A percentile compares a stretch with the other conserved stretches of the same genome.
These are phyloP conservation scores for Trichosporon ovoides DNA, from an alignment of 1,284 basidiomycete genomes.

Conservation along the genomic window DNA sequence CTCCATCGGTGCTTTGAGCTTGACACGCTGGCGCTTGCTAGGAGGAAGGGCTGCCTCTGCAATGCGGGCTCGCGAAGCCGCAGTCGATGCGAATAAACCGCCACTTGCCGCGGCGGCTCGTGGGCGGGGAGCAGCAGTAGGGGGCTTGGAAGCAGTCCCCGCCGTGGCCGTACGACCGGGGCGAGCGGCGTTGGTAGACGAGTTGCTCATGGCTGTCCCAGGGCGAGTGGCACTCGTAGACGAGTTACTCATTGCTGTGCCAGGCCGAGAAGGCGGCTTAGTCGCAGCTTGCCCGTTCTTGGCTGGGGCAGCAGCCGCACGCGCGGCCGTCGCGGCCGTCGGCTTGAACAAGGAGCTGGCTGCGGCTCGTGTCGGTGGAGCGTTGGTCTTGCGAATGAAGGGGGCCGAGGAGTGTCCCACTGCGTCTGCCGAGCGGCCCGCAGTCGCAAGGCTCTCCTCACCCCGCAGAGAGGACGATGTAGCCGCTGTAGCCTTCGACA, in stretches of 20 bases:
- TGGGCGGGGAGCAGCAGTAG: neutral
- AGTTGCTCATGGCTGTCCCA: neutral
- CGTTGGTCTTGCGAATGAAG: neutral
- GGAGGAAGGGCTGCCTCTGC: constrained; percentile 27
- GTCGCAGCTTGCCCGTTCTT: neutral
- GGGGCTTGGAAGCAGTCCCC: neutral
- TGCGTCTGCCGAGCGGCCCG: neutral
- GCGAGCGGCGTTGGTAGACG: neutral
- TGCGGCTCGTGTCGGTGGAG: neutral
- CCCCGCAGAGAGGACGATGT: constrained; percentile 5
- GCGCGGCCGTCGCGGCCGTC: constrained; percentile 19
- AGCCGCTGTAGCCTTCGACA: neutral
- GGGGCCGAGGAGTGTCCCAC: neutral
- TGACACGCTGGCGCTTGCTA: constrained; percentile 33
- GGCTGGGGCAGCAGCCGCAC: constrained; percentile 9
- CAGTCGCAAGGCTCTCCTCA: neutral
- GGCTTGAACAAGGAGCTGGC: constrained; percentile 15
- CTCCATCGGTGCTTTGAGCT: constrained; percentile 39
- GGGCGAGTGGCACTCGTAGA: neutral
- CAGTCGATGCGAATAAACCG: constrained; percentile 12
- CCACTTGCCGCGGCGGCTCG: neutral
- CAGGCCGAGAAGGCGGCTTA: neutral
- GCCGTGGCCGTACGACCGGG: neutral
- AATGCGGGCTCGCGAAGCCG: constrained; percentile 18
- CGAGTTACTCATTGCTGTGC: neutral